These are phyloP conservation scores for Fusarium acutatum DNA, from an alignment of 2,329 filamentous ascomycete species.

Conservation along the genomic window DNA sequence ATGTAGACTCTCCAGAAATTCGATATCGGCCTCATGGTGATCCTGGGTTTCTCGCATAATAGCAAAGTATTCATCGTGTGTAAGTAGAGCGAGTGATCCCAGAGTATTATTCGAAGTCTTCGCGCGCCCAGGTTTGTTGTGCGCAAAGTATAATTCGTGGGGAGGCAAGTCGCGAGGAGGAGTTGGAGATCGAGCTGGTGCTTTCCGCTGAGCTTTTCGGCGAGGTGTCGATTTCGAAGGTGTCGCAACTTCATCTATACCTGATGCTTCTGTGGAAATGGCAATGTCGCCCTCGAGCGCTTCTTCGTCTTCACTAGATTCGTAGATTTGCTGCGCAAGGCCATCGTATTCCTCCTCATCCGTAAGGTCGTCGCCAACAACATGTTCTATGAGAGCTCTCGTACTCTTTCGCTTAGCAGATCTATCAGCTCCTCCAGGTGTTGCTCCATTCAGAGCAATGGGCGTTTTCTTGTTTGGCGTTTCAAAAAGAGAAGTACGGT, in stretches of 20 bases:
- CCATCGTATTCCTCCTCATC: conserved; percentile 79
- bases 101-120: conserved; percentile 91
- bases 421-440: conserved; percentile 79
- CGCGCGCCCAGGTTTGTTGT: conserved; percentile 81
- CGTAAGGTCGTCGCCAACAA: conserved; percentile 68
- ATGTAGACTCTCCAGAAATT: conserved; percentile 78
- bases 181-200: conserved; percentile 69
- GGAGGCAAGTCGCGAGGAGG: conserved; percentile 84
- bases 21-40: conserved; percentile 74
- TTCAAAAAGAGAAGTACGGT: conserved; percentile 43
- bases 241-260: conserved; percentile 50
- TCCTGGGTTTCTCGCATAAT: conserved; percentile 69
- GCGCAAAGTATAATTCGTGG: conserved; percentile 92
- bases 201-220: conserved; percentile 41
- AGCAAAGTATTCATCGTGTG: conserved; percentile 91
- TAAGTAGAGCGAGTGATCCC: conserved; percentile 76
- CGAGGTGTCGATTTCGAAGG: conserved; percentile 54
- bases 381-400: conserved; percentile 76
- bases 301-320: conserved; percentile 62
- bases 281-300: conserved; percentile 40
- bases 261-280: conserved; percentile 19
- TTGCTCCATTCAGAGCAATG: conserved; percentile 51
- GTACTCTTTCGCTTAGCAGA: conserved; percentile 90
- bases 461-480: conserved; percentile 51
- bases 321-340: conserved; percentile 74